Conservation (phyloP, 345 rosid genomes). For the Gossypium raimondii region DNA sequence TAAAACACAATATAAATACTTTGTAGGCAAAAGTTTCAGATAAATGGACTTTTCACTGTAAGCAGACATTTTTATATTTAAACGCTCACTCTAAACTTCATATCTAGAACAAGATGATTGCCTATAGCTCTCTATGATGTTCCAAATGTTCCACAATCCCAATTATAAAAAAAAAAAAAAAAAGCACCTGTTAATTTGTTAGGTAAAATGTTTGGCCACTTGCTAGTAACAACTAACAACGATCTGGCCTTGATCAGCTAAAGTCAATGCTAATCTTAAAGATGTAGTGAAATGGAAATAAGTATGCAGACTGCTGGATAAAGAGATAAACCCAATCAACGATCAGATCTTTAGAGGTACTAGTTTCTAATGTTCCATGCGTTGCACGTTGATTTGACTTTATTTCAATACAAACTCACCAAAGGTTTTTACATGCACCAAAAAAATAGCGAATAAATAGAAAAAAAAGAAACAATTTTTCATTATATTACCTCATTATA, state of each 20-base stretch:
- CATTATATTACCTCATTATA: too few species aligned
- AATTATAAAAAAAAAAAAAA: not conserved
- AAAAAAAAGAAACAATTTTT: too few species aligned
- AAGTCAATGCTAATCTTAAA: not conserved
- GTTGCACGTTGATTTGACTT: too few species aligned
- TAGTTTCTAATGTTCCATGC: too few species aligned
- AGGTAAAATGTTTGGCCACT: not conserved
- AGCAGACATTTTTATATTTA: not conserved
- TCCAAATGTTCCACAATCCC: not conserved
- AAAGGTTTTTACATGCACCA: too few species aligned
- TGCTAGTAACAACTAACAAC: not conserved
- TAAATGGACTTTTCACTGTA: not conserved
- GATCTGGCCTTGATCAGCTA: not conserved
- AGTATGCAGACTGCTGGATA: not conserved
- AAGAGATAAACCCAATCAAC: not conserved
- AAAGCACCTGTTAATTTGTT: not conserved
- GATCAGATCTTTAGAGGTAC: not conserved
- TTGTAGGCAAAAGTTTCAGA: not conserved
- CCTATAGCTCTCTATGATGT: not conserved
- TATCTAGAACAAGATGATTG: not conserved
- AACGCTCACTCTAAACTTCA: not conserved
- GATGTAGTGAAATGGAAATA: not conserved
- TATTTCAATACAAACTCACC: too few species aligned
- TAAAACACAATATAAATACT: not conserved
- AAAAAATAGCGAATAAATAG: too few species aligned